These are phyloP conservation scores for Gossypium anomalum DNA, from an alignment of 345 rosid species.

Conservation along the genomic window DNA sequence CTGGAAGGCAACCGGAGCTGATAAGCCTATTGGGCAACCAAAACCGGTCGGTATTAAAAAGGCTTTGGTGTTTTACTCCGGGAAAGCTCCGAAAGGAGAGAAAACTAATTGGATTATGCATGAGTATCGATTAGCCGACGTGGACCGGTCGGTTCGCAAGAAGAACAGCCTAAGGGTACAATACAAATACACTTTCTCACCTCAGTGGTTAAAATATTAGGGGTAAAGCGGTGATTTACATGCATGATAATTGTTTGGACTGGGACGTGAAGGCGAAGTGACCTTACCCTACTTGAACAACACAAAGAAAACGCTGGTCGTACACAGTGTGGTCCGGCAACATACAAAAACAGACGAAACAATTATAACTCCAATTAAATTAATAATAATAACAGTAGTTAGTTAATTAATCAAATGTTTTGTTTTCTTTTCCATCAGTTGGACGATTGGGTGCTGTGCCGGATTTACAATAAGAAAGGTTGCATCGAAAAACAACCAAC, in stretches of 20 bases:
- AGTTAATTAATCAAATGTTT: too few species aligned
- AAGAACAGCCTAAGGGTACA: conserved; percentile 81
- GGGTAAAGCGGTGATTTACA: conserved; percentile 5
- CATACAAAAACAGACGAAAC: too few species aligned
- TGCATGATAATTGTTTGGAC: not conserved
- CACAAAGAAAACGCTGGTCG: too few species aligned
- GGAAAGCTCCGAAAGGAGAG: conserved; percentile 87
- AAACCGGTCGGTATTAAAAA: conserved; percentile 85
- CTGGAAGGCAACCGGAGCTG: conserved; percentile 63
- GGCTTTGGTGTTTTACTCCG: conserved; percentile 85
- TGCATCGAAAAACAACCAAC: conserved; percentile 43
- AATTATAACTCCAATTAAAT: too few species aligned
- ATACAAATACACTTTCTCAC: not conserved
- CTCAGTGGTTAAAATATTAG: not conserved
- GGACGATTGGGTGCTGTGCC: conserved; percentile 35
- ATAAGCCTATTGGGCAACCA: conserved; percentile 87
- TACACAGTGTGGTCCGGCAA: too few species aligned
- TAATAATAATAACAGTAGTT: too few species aligned
- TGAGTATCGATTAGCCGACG: conserved; percentile 92
- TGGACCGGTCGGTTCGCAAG: conserved; percentile 80
- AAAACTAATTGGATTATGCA: conserved; percentile 99
- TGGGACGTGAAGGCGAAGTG: not conserved
- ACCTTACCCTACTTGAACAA: not conserved
- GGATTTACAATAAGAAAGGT: conserved; percentile 94
- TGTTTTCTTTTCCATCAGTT: conserved; percentile 40